Conservation (phyloP, 352 stramenopile genomes). For the Globisporangium orthogonon region DNA sequence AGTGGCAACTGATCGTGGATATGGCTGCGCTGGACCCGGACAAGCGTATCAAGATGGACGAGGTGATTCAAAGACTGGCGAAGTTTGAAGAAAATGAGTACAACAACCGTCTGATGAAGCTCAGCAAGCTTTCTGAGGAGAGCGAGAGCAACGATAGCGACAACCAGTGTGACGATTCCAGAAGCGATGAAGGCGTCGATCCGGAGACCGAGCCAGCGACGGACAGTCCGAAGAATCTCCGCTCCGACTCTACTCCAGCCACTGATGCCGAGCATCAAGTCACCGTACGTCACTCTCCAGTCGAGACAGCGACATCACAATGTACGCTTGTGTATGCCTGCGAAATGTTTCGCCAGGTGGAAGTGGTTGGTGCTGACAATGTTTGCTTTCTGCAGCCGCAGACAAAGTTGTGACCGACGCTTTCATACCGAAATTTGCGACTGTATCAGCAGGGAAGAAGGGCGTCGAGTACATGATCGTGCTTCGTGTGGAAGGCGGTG, state of each 20-base stretch:
- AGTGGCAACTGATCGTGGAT: neutral
- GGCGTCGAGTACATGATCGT: neutral
- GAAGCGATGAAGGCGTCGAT: neutral
- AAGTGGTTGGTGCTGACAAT: neutral
- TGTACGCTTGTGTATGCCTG: too few relatives aligned
- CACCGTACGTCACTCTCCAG: neutral
- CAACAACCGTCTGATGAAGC: neutral
- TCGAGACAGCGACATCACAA: neutral
- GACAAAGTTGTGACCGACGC: neutral
- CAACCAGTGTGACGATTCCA: neutral
- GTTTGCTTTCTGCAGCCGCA: neutral
- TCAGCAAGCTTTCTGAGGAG: neutral
- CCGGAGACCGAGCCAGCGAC: neutral
- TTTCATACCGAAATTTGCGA: neutral
- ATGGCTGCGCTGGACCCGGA: neutral
- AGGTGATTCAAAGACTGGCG: neutral
- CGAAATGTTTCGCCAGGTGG: too few relatives aligned
- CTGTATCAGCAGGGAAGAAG: neutral
- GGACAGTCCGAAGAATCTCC: neutral
- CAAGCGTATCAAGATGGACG: neutral
- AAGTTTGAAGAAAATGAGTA: neutral
- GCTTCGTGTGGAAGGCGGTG: neutral
- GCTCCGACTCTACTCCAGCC: too few relatives aligned
- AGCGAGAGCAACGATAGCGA: neutral
- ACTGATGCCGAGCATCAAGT: neutral